A percentile compares a stretch with the other conserved stretches of the same genome.
phyloP scores from a whole-genome alignment of 140 eudicot genomes.

The Bidens hawaiensis region DNA sequence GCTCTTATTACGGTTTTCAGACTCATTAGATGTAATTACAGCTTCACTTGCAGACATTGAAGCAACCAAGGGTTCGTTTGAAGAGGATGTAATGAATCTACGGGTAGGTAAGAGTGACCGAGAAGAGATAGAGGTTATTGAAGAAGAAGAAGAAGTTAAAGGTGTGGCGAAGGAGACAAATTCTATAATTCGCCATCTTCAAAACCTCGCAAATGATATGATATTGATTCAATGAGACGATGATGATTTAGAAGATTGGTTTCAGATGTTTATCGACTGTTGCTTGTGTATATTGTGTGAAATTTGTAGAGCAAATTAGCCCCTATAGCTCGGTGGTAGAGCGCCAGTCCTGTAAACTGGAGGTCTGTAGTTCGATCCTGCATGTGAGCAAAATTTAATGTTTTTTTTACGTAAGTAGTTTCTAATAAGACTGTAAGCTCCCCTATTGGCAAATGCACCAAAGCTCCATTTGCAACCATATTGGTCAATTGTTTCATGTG shows the following conservation, averaged over 20 bases:
- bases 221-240: not conserved
- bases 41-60: constrained; percentile 28
- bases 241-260: not conserved
- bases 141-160: constrained; percentile 12
- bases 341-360: constrained; percentile 84
- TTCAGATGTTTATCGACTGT: not conserved
- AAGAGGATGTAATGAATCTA: constrained; percentile 16
- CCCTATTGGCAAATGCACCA: too few species aligned
- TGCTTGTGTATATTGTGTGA: not conserved
- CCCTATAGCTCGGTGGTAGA: constrained; percentile 82
- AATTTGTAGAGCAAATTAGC: not conserved
- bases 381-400: constrained; percentile 76
- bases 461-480: too few species aligned
- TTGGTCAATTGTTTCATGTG: too few species aligned
- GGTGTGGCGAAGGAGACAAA: constrained; percentile 26
- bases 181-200: constrained; percentile 38
- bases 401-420: too few species aligned
- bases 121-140: not conserved
- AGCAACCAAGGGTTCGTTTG: constrained; percentile 27
- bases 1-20: too few species aligned
- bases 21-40: constrained; percentile 29
- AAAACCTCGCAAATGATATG: too few species aligned
- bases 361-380: constrained; percentile 83
- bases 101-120: constrained; percentile 14
- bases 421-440: too few species aligned